These are phyloP conservation scores for Starmerella gropengiesseri DNA, from an alignment of 805 yeast genomes.

Conservation along the genomic window DNA sequence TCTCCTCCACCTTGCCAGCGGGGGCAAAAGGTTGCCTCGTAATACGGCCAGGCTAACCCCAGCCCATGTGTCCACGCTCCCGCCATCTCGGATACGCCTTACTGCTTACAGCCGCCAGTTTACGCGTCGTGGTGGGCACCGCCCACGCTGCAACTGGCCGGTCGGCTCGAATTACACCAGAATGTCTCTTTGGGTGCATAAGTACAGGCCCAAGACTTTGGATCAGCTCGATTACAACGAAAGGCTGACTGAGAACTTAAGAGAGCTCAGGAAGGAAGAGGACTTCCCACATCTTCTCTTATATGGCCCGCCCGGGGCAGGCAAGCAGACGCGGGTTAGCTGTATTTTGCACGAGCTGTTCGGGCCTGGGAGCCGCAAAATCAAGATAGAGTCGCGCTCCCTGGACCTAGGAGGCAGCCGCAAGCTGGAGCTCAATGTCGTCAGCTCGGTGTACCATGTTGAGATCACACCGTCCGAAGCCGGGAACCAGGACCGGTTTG, in stretches of 20 bases:
- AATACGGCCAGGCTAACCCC: too few relatives aligned
- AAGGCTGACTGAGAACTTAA: conserved; percentile 51
- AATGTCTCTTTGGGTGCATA: conserved; percentile 86
- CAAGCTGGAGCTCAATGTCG: conserved; percentile 81
- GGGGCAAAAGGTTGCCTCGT: too few relatives aligned
- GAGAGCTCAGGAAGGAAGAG: conserved; percentile 54
- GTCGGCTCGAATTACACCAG: too few relatives aligned
- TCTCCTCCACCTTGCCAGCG: too few relatives aligned
- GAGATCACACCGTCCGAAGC: conserved; percentile 96
- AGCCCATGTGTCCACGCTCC: not conserved
- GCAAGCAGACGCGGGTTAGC: conserved; percentile 87
- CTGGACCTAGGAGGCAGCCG: conserved; percentile 54
- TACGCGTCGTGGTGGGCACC: not conserved
- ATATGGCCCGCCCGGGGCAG: conserved; percentile 95
- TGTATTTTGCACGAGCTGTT: conserved; percentile 68
- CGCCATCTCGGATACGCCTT: not conserved
- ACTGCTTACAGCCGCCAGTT: too few relatives aligned
- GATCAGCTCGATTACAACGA: conserved; percentile 56
- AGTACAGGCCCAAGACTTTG: conserved; percentile 68
- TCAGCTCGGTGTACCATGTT: conserved; percentile 81
- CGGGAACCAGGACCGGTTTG: conserved; percentile 91
- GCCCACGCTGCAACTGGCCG: too few relatives aligned
- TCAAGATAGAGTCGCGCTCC: conserved; percentile 82
- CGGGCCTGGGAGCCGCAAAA: conserved; percentile 70
- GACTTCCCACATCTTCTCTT: conserved; percentile 89